Base-by-base conservation (phyloP, 257 asterid species). In the Solanum lignicaule region DNA sequence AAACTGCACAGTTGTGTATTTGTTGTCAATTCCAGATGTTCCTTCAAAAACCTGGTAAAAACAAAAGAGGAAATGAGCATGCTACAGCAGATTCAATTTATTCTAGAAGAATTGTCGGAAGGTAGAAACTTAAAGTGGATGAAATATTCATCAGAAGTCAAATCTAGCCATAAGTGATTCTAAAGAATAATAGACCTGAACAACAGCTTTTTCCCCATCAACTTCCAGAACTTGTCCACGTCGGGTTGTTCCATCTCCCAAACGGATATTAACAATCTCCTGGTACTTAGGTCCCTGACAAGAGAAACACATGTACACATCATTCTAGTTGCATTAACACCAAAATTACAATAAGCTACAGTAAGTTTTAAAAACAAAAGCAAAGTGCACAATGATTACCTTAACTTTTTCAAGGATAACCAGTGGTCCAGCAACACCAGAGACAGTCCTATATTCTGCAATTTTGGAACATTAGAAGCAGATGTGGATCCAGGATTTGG, bases 361-460 rank as follows among this genome's bases (percentile, higher is more conserved):
- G 72, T 38, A 86, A 88, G 46, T 58, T 48, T 55, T 20, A 86
- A 83, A 15, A 33, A 27, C 36, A 81, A 60, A 25, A 18, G 66
- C 55, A 60, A 43, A 89, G 60, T 81, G 78, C 38, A 89, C n/a
- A 15, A 31, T 43, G 86, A 76, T 87, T 88, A 96, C 99, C 99
- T 97, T 97, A 88, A 97, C 99, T 95, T 97, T 97, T 52, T 97
- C 99, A 18, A 97, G 98, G 88, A 97, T 97, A 89, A 97, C 99
- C 48, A 97, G 95, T 87, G 99, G 99, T 83, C 99, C 99, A 87
- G 99, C 99, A 87, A 96, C 99, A 89, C 99, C 98, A 60, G 99
- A 97, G 89, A 97, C 99, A 83, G 99, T 97, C 89, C 99, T 94
- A 83, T 97, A 97, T 91, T 97, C 99, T 97, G 98, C 91, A 92